These are phyloP conservation scores for Lipomyces mesembrius DNA, from an alignment of 805 yeast species.

Conservation along the genomic window DNA sequence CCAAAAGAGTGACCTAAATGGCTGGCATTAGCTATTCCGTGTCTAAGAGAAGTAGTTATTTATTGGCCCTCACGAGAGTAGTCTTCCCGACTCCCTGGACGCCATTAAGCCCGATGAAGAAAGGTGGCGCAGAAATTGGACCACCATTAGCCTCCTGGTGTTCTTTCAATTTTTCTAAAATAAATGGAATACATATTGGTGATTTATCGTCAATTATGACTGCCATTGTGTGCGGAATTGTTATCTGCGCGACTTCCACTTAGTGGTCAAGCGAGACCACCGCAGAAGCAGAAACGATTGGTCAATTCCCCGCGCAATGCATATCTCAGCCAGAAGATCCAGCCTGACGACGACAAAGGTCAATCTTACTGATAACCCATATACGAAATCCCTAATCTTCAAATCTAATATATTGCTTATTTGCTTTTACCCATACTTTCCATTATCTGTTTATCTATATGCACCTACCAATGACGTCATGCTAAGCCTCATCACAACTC, in stretches of 20 bases:
- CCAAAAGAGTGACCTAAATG: conserved; percentile 19
- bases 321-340: too few species aligned
- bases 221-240: conserved; percentile 9
- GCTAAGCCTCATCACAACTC: background rate
- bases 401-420: too few species aligned
- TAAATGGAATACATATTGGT: conserved; percentile 27
- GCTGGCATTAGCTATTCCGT: background rate
- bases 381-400: too few species aligned
- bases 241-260: too few species aligned
- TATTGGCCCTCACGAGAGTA: conserved; percentile 22
- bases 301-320: too few species aligned
- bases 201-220: conserved; percentile 29
- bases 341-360: too few species aligned
- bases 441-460: too few species aligned
- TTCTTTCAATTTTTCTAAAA: conserved; percentile 12
- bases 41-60: background rate
- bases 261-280: too few species aligned
- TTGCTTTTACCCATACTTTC: too few species aligned
- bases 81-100: conserved; percentile 40
- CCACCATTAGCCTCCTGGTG: conserved; percentile 8
- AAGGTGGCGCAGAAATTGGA: conserved; percentile 19
- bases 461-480: background rate
- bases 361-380: too few species aligned
- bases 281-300: too few species aligned
- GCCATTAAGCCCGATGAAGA: conserved; percentile 38